Evolutionary conservation across 1,284 basidiomycete genomes (phyloP).

Genomic region (Sanghuangporus weigelae): DNA sequence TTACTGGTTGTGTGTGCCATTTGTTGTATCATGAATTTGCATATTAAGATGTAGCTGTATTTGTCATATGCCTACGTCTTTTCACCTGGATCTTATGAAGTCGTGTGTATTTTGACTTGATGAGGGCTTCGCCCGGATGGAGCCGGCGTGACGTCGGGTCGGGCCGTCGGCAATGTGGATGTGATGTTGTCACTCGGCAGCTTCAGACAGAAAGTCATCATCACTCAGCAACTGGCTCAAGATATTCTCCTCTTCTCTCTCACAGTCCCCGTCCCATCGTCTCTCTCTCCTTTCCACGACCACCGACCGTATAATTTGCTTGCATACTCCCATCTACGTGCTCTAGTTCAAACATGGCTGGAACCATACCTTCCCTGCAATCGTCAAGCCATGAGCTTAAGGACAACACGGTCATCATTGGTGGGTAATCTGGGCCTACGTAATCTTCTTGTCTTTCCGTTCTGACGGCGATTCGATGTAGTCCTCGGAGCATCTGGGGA

Average conservation of each 20-base stretch:
- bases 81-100: neutral
- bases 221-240: slow-evolving; percentile 15
- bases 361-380: slow-evolving; percentile 86
- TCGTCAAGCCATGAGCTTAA: slow-evolving; percentile 64
- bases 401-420: slow-evolving; percentile 85
- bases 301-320: neutral
- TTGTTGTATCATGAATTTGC: neutral
- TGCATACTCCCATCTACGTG: neutral
- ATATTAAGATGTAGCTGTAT: neutral
- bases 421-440: slow-evolving; percentile 37
- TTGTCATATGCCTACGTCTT: neutral
- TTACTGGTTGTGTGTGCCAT: slow-evolving; percentile 10
- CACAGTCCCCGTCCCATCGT: slow-evolving; percentile 7
- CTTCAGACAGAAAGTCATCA: neutral
- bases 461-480: slow-evolving; percentile 27
- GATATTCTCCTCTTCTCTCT: slow-evolving; percentile 10
- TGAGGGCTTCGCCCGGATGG: neutral
- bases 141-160: neutral
- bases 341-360: slow-evolving; percentile 42
- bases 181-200: neutral
- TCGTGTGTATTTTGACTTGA: neutral
- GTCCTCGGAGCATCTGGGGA: slow-evolving; percentile 97
- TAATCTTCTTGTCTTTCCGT: slow-evolving; percentile 10
- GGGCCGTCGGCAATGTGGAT: neutral
- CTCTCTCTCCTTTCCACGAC: neutral